Evolutionary conservation across 352 stramenopile genomes (phyloP).

Genomic region (Phytophthora sp.): DNA sequence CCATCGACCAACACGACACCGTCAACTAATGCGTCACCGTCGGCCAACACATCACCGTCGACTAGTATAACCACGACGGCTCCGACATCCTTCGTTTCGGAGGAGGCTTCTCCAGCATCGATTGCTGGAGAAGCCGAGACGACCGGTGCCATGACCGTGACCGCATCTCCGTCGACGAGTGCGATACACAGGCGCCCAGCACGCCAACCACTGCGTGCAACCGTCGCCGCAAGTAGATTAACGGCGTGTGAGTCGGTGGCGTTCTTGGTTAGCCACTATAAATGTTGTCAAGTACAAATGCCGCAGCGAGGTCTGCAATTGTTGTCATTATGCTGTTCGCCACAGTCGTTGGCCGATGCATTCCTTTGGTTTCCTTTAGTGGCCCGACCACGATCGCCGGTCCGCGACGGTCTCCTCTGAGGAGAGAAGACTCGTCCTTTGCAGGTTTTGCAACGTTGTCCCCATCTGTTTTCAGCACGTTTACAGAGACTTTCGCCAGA

Average conservation of each 20-base stretch:
- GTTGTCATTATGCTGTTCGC: background rate
- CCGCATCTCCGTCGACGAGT: background rate
- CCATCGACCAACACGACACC: conserved; percentile 11
- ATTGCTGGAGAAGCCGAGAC: background rate
- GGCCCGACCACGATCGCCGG: too few species aligned
- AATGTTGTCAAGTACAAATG: conserved; percentile 8
- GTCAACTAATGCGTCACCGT: conserved; percentile 3
- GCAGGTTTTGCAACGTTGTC: too few species aligned
- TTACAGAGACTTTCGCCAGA: too few species aligned
- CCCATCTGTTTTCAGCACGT: too few species aligned
- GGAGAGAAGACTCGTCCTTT: too few species aligned
- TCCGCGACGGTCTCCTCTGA: too few species aligned
- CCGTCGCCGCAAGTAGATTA: conserved; percentile 27
- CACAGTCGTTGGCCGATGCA: too few species aligned
- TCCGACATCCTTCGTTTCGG: conserved; percentile 1
- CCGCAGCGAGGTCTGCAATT: background rate
- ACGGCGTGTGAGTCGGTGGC: too few species aligned
- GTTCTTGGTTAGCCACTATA: background rate
- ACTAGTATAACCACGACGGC: conserved; percentile 5
- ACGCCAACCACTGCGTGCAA: conserved; percentile 29
- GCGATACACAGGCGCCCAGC: conserved; percentile 6
- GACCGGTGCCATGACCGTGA: background rate
- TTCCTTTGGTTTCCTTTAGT: too few species aligned
- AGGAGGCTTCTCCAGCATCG: too few species aligned
- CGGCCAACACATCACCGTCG: conserved; percentile 16